Evolutionary conservation across 805 yeast genomes (phyloP).

Genomic region (Candida alai): DNA sequence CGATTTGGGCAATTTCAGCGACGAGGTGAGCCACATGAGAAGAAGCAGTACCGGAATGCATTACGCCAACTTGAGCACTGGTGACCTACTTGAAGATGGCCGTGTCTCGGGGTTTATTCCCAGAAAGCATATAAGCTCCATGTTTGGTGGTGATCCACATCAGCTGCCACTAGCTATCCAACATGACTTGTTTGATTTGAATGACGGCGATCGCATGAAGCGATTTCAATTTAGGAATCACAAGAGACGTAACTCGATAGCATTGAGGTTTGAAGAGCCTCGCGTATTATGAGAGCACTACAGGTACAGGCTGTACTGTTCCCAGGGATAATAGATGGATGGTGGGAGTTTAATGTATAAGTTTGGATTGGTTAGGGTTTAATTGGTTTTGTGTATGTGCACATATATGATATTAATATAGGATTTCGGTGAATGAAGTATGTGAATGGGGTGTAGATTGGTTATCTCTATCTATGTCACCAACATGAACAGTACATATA

Average conservation of each 20-base stretch:
- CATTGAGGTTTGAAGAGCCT: constrained; percentile 43
- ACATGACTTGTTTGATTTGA: not conserved
- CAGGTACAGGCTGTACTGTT: not conserved
- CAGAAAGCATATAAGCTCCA: too few relatives aligned
- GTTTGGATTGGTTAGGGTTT: not conserved
- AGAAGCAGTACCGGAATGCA: too few relatives aligned
- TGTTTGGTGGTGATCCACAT: not conserved
- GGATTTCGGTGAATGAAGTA: too few relatives aligned
- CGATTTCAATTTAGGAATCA: constrained; percentile 26
- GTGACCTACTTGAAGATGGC: not conserved
- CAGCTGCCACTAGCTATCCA: not conserved
- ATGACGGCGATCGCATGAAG: constrained; percentile 2
- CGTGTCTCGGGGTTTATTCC: not conserved
- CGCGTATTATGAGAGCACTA: constrained; percentile 3
- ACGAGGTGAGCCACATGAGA: constrained; percentile 6
- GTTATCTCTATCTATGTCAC: too few relatives aligned
- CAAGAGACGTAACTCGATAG: constrained; percentile 43
- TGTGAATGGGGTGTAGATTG: too few relatives aligned
- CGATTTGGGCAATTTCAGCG: constrained; percentile 13
- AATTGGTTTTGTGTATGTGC: too few relatives aligned
- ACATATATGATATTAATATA: too few relatives aligned
- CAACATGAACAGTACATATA: too few relatives aligned
- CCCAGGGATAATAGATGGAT: not conserved
- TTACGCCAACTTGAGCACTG: constrained; percentile 2
- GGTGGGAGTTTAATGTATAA: not conserved